These are phyloP conservation scores for Chondrus crispus DNA, from an alignment of 23 red algal genomes.

Conservation along the genomic window DNA sequence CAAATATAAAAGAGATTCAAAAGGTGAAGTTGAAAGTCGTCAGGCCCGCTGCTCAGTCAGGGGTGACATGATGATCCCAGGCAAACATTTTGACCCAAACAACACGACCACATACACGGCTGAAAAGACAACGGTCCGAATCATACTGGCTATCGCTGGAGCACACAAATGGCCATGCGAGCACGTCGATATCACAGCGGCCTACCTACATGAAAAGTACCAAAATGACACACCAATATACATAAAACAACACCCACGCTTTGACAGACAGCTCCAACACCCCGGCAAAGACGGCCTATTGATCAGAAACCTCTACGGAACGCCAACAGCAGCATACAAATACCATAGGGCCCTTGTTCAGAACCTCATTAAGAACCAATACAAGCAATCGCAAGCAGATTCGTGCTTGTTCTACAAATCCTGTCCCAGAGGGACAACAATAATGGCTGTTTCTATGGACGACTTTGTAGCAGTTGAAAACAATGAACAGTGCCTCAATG, in stretches of 20 bases:
- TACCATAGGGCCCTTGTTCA: background rate
- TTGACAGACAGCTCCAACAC: background rate
- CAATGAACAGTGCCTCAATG: background rate
- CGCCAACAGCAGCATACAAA: background rate
- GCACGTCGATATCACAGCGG: conserved; percentile 19
- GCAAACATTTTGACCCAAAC: background rate
- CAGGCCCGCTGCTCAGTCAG: conserved; percentile 4
- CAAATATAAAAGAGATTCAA: background rate
- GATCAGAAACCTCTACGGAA: background rate
- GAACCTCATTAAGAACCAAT: background rate
- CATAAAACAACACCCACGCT: background rate
- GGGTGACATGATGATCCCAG: background rate
- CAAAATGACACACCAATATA: background rate
- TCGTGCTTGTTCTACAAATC: background rate
- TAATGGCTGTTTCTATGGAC: background rate
- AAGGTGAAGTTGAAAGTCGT: background rate
- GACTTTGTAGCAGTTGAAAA: background rate
- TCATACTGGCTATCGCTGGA: background rate
- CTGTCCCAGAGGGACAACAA: background rate
- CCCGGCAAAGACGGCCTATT: background rate
- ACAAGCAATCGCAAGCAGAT: background rate
- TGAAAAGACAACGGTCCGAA: background rate
- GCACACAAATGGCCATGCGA: background rate
- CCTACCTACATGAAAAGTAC: background rate
- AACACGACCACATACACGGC: background rate